Conservation (phyloP, 2,329 filamentous ascomycete genomes). For the Colletotrichum australisinense region DNA sequence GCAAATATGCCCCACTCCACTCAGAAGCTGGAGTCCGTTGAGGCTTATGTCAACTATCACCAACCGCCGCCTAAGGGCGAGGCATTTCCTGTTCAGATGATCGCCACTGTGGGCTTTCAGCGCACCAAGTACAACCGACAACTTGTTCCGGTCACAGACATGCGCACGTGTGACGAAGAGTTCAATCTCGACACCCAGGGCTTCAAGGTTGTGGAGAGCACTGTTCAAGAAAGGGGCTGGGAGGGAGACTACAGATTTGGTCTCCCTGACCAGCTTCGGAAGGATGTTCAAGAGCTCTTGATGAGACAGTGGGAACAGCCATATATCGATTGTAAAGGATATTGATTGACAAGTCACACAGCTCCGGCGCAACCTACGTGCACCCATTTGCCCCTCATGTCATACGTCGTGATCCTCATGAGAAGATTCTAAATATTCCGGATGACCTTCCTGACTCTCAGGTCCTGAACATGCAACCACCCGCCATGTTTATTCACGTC, state of each 20-base stretch:
- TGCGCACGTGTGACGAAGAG: constrained; percentile 56
- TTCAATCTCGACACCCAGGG: constrained; percentile 64
- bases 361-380: neutral
- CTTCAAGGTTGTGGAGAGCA: constrained; percentile 67
- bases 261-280: constrained; percentile 10
- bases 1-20: neutral
- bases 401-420: neutral
- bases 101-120: neutral
- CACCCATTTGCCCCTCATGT: constrained; percentile 1
- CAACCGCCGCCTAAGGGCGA: neutral
- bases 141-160: neutral
- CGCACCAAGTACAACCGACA: neutral
- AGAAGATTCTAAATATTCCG: neutral
- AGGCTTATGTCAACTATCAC: neutral
- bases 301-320: neutral
- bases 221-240: constrained; percentile 60
- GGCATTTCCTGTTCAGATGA: neutral
- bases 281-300: constrained; percentile 11
- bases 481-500: constrained; percentile 1
- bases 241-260: constrained; percentile 13
- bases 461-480: neutral
- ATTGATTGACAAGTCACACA: neutral
- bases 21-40: neutral
- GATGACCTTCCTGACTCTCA: neutral
- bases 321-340: neutral